Evolutionary conservation across 2,329 filamentous ascomycete genomes (phyloP), one percentile per base, ranked within the genome.

Genomic region (Blastomyces parvus): DNA sequence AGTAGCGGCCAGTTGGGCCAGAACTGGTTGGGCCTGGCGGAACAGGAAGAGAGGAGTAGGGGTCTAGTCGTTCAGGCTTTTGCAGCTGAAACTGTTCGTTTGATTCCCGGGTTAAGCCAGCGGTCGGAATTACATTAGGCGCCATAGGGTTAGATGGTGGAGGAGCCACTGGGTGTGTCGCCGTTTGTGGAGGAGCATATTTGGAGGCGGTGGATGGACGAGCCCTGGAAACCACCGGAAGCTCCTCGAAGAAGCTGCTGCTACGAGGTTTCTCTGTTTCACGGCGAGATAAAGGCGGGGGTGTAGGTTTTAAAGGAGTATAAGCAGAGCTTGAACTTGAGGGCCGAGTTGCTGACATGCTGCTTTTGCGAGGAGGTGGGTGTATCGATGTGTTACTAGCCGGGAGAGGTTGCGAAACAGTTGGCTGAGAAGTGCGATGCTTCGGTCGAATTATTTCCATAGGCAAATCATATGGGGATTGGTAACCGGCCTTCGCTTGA

Each of bases 381-480:
- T 82, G 80, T 22, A 77, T 73, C 17, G 70, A 33, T 77, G 75
- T 42, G 81, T 82, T 80, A n/a, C 77, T 73, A 19, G 70, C 73
- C 36, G 77, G 74, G 44, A 78, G 71, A 48, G 78, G 71, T 6
- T 78, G 72, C 9, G 36, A 13, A 6, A 25, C 55, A 42, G 11
- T 6, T 14, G 36, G 55, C 40, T 81, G 77, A 60, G 69, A 66
- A 59, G 75, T 69, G 62, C 67, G 69, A 44, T 83, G 76, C 61
- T 84, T 83, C 64, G 88, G 77, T 33, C 75, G 74, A 33, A 81
- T 84, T 38, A 99, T 83, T 62, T 97, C 93, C 76, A 94, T 90
- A 3, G 94, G 94, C 25, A 99, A 81, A 77, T 99, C 95, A 70
- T 97, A 99, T 0, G 94, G 94, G 25, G 93, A 97, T 59, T 88